A percentile compares a stretch with the other conserved stretches of the same genome.
phyloP scores from a whole-genome alignment of 352 stramenopile species.

The Phytophthora constricta region DNA sequence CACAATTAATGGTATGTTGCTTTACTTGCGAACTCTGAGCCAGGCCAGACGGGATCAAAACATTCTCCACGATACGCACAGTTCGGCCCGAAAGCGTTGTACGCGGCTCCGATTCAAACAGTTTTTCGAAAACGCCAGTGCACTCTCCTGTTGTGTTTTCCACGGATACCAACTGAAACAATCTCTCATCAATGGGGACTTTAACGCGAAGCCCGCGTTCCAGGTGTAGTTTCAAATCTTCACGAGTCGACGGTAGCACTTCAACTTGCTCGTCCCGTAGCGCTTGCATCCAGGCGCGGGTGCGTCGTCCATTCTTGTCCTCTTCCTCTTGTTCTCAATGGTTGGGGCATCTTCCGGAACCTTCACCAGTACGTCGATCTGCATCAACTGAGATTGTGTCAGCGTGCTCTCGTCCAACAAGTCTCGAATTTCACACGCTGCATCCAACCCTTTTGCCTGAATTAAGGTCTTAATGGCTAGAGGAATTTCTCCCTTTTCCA shows the following conservation, averaged over 20 bases:
- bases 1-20: constrained; percentile 26
- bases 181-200: constrained; percentile 20
- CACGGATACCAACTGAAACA: constrained; percentile 12
- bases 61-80: constrained; percentile 2
- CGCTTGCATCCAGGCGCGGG: constrained; percentile 18
- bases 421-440: too few relatives aligned
- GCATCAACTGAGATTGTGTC: too few relatives aligned
- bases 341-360: neutral
- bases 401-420: too few relatives aligned
- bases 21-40: constrained; percentile 11
- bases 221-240: constrained; percentile 23
- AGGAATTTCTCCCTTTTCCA: neutral
- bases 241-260: constrained; percentile 25
- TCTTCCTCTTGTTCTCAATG: constrained; percentile 19
- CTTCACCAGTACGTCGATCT: neutral
- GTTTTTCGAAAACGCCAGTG: constrained; percentile 13
- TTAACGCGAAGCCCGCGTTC: constrained; percentile 21
- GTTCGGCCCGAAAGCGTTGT: constrained; percentile 15
- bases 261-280: constrained; percentile 25
- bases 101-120: constrained; percentile 24
- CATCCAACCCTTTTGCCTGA: too few relatives aligned
- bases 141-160: constrained; percentile 23
- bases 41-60: constrained; percentile 18
- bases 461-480: too few relatives aligned
- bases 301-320: constrained; percentile 16